These are phyloP conservation scores for Wickerhamiella kurtzmanii DNA, from an alignment of 805 yeast genomes.

Conservation along the genomic window DNA sequence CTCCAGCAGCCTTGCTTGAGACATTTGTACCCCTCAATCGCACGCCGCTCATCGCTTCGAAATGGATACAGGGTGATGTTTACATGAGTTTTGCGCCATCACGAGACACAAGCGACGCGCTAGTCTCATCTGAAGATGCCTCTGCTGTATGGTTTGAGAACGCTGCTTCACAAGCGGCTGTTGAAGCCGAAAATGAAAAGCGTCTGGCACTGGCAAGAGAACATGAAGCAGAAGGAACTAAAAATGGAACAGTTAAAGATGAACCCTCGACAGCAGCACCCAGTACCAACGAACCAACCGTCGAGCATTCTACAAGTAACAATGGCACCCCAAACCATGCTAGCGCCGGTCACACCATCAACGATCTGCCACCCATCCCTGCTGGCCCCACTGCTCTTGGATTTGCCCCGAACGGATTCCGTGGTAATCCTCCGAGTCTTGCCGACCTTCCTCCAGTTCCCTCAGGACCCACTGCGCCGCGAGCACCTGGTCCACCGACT, in stretches of 20 bases:
- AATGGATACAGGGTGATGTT: constrained; percentile 46
- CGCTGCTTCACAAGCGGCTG: not conserved
- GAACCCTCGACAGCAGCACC: not conserved
- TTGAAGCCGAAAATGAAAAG: not conserved
- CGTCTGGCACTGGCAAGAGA: not conserved
- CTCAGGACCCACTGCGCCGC: not conserved
- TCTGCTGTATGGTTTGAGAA: constrained; percentile 13
- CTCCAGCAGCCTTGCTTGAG: constrained; percentile 39
- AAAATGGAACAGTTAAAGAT: too few species aligned
- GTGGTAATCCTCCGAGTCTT: too few species aligned
- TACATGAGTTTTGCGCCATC: constrained; percentile 52
- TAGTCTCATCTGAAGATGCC: constrained; percentile 14
- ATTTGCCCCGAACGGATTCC: not conserved
- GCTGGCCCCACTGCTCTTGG: not conserved
- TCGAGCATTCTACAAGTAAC: not conserved
- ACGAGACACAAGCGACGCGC: constrained; percentile 42
- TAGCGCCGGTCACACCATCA: too few species aligned
- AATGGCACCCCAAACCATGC: too few species aligned
- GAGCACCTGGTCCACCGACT: too few species aligned
- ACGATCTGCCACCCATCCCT: not conserved
- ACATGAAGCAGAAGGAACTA: too few species aligned
- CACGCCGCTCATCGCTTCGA: constrained; percentile 43
- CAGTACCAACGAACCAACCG: not conserved
- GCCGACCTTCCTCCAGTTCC: not conserved
- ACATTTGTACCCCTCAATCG: constrained; percentile 26